These are phyloP conservation scores for Didymella sp. DNA, from an alignment of 2,329 filamentous ascomycete genomes.

Conservation along the genomic window DNA sequence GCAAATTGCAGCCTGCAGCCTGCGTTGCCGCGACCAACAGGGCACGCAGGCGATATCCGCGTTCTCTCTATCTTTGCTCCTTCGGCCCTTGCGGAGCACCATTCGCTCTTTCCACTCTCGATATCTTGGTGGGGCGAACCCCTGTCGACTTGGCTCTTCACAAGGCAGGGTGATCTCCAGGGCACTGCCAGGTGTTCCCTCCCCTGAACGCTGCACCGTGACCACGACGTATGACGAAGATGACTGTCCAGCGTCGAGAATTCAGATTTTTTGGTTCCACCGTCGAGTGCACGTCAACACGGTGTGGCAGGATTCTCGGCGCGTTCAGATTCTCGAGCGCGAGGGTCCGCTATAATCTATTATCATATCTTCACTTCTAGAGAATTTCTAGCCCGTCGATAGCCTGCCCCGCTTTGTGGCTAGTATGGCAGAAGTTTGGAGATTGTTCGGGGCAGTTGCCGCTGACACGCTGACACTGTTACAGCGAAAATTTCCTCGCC, in stretches of 20 bases:
- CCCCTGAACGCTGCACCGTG: constrained; percentile 26
- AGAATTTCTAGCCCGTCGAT: constrained; percentile 35
- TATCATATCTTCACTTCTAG: constrained; percentile 34
- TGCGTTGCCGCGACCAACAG: constrained; percentile 4
- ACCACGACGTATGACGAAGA: constrained; percentile 28
- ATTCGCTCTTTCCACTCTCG: constrained; percentile 23
- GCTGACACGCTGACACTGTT: constrained; percentile 28
- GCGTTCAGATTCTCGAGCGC: constrained; percentile 3
- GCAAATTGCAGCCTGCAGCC: constrained; percentile 15
- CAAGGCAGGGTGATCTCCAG: constrained; percentile 17
- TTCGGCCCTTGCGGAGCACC: constrained; percentile 32
- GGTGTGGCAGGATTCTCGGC: constrained; percentile 19
- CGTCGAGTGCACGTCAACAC: constrained; percentile 12
- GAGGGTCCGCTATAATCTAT: constrained; percentile 39
- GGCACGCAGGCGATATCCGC: constrained; percentile 24
- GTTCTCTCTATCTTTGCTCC: constrained; percentile 21
- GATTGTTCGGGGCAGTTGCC: constrained; percentile 36
- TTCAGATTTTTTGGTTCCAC: constrained; percentile 3
- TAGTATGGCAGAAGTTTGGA: constrained; percentile 23
- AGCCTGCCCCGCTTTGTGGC: constrained; percentile 36
- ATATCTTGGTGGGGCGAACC: constrained; percentile 32
- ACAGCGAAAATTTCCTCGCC: constrained; percentile 30
- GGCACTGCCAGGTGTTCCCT: constrained; percentile 12
- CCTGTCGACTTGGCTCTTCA: constrained; percentile 29
- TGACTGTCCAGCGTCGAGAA: constrained; percentile 8